Conservation (phyloP, 192 early-diverging fungal genomes). For the Podila verticillata region DNA sequence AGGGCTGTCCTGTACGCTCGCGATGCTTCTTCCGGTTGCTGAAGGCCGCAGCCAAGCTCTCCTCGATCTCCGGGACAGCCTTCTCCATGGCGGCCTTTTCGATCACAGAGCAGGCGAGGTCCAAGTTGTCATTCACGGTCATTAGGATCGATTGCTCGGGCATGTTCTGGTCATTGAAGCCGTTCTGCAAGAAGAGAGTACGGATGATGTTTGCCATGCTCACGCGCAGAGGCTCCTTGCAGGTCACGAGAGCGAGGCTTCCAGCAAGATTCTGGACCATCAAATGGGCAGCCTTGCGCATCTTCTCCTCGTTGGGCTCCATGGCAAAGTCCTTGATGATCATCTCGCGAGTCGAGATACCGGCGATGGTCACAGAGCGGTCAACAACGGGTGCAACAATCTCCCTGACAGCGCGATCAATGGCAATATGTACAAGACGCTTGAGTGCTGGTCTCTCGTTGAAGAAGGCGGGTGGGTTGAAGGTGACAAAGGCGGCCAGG, state of each 20-base stretch:
- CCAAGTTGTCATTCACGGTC: constrained; percentile 92
- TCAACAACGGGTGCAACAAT: constrained; percentile 91
- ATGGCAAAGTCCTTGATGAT: constrained; percentile 95
- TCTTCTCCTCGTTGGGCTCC: constrained; percentile 93
- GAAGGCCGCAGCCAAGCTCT: constrained; percentile 75
- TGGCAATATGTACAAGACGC: constrained; percentile 86
- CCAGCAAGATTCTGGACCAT: constrained; percentile 96
- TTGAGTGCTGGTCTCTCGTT: constrained; percentile 86
- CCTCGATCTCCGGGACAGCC: constrained; percentile 94
- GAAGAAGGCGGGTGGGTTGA: constrained; percentile 88
- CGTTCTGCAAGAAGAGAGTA: constrained; percentile 75
- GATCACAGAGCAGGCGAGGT: constrained; percentile 92
- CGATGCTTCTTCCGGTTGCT: constrained; percentile 86
- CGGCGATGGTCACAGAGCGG: constrained; percentile 91
- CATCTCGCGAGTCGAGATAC: constrained; percentile 91
- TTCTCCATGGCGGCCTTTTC: constrained; percentile 97
- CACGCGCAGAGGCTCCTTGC: constrained; percentile 90
- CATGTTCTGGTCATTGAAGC: constrained; percentile 79
- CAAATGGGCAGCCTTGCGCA: constrained; percentile 92
- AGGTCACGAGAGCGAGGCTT: constrained; percentile 88
- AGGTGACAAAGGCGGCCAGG: constrained; percentile 72
- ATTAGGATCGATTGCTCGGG: constrained; percentile 87
- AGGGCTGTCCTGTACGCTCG: constrained; percentile 90
- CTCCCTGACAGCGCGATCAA: constrained; percentile 91
- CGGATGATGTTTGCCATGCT: constrained; percentile 83